Evolutionary conservation across 768 basidiomycete species (phyloP), one percentile per base, ranked within the genome.

Genomic region (Podaxis sp.): DNA sequence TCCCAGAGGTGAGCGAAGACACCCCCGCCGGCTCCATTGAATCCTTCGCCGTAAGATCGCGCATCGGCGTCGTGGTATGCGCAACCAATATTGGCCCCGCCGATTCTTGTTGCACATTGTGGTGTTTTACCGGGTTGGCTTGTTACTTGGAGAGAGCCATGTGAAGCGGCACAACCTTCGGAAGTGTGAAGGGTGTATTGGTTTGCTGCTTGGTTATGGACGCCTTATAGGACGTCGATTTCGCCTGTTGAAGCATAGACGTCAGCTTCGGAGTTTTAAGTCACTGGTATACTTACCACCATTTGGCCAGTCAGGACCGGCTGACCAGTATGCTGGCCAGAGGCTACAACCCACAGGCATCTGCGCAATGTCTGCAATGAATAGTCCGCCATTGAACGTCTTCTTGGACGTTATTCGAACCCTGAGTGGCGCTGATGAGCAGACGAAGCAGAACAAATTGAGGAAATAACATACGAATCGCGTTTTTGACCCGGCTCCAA

Each of bases 221-320:
- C 88, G 17, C 89, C 88, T 69, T 93, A 91, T 8, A 92, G 70
- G 55, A 90, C 81, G 67, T 93, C 91, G 52, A 91, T 87, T 71
- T 92, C 89, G n/a, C 80, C 77, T 74, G 55, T 24, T 1, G 15
- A 15, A 25, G 27, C 15, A 51, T 33, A 9, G 33, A 9, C 8
- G 9, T 50, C 38, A 36, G n/a, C 7, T 37, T n/a, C 12, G 8
- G n/a, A 38, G 17, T 27, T 27, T 52, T 29, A 38, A 59, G 33
- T 11, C 52, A 57, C 57, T 6, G 47, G 57, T 19, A 24, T 51
- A 64, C 72, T 60, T 63, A 76, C 85, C 86, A 25, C 64, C 72
- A 24, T 37, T 17, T 3, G 85, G 85, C 86, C 85, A 87, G 50
- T 79, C 68, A 2, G 80, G 76, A 7, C 85, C 84, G 49, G 78